phyloP scores from a whole-genome alignment of 164 flowering plant genomes.

The Akebia trifoliata region DNA sequence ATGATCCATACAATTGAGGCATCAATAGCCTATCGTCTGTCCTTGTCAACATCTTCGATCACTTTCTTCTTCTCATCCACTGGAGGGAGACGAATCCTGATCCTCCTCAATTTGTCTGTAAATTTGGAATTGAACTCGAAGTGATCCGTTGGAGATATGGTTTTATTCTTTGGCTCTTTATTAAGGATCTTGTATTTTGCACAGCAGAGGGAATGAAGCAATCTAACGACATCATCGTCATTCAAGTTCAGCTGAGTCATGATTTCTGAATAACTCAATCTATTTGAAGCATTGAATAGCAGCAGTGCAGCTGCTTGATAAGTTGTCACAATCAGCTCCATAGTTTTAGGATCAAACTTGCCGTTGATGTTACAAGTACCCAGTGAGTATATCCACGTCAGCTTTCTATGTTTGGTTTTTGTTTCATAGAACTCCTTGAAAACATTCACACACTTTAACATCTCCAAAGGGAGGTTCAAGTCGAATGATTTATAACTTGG shows the following conservation, averaged over 20 bases:
- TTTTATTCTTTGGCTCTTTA: conserved; percentile 33
- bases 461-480: conserved; percentile 38
- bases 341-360: conserved; percentile 26
- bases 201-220: conserved; percentile 43
- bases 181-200: conserved; percentile 34
- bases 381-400: conserved; percentile 35
- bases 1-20: conserved; percentile 42
- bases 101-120: conserved; percentile 34
- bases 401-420: conserved; percentile 30
- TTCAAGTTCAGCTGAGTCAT: conserved; percentile 29
- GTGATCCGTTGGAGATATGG: conserved; percentile 27
- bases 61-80: conserved; percentile 37
- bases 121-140: conserved; percentile 39
- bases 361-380: conserved; percentile 34
- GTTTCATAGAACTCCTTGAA: conserved; percentile 25
- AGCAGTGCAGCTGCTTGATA: conserved; percentile 39
- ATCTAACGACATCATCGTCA: conserved; percentile 30
- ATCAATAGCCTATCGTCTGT: conserved; percentile 38
- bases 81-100: conserved; percentile 34
- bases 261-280: conserved; percentile 34
- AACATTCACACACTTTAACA: conserved; percentile 34
- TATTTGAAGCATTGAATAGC: conserved; percentile 32
- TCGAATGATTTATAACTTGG: conserved; percentile 44
- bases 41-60: conserved; percentile 39
- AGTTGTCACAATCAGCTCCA: conserved; percentile 23